Evolutionary conservation across 2,329 filamentous ascomycete species (phyloP).

Genomic region (Neonectria punicea): DNA sequence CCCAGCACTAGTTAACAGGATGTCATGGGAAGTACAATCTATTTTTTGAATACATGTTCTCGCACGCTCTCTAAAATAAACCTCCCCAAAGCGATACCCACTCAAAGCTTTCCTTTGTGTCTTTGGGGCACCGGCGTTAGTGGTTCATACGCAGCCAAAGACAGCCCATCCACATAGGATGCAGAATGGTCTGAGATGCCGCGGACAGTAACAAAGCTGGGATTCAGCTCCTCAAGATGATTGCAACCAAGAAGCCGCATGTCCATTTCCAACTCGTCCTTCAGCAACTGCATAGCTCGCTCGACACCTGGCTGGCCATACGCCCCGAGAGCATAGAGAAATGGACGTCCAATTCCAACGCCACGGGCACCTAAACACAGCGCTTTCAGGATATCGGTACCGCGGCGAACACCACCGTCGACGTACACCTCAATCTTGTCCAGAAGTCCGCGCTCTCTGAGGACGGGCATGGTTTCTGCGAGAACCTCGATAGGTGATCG

Average conservation of each 20-base stretch:
- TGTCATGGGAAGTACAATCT: too few species aligned
- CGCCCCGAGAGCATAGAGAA: constrained; percentile 94
- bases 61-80: not conserved
- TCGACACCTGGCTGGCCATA: constrained; percentile 91
- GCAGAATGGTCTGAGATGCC: constrained; percentile 69
- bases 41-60: too few species aligned
- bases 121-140: constrained; percentile 63
- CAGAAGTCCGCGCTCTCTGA: constrained; percentile 78
- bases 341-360: constrained; percentile 93
- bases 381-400: constrained; percentile 95
- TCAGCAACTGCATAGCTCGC: constrained; percentile 89
- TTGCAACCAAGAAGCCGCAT: constrained; percentile 92
- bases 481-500: constrained; percentile 90
- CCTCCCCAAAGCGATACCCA: not conserved
- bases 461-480: constrained; percentile 90
- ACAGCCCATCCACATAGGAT: constrained; percentile 61
- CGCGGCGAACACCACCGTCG: constrained; percentile 89
- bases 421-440: constrained; percentile 87
- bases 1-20: too few species aligned
- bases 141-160: constrained; percentile 62
- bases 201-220: constrained; percentile 80
- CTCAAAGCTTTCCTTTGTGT: constrained; percentile 62
- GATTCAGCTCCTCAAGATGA: constrained; percentile 79
- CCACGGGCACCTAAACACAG: constrained; percentile 91
- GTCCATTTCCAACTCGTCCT: constrained; percentile 99